These are phyloP conservation scores for Xylaria grammica DNA, from an alignment of 495 filamentous ascomycete species.

Conservation along the genomic window DNA sequence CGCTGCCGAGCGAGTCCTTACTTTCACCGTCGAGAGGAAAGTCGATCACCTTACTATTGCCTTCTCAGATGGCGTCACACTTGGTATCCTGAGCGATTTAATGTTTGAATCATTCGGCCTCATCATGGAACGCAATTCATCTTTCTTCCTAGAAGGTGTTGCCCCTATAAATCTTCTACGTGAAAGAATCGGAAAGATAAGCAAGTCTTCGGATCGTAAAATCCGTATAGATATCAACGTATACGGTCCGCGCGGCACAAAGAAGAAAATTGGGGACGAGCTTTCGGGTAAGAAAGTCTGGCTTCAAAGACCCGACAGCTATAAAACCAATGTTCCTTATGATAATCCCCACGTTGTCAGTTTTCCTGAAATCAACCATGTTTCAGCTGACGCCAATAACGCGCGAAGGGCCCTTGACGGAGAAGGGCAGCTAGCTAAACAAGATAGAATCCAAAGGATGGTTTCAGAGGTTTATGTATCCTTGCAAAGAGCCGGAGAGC, in stretches of 20 bases:
- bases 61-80: conserved; percentile 27
- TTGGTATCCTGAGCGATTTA: conserved; percentile 28
- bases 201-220: conserved; percentile 31
- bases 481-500: conserved; percentile 24
- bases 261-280: conserved; percentile 29
- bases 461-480: conserved; percentile 31
- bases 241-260: conserved; percentile 33
- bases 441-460: conserved; percentile 28
- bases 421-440: conserved; percentile 14
- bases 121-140: conserved; percentile 12
- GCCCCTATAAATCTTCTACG: conserved; percentile 20
- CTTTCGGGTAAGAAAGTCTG: conserved; percentile 39
- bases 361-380: conserved; percentile 28
- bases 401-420: not conserved
- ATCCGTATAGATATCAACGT: conserved; percentile 43
- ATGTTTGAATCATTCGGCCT: conserved; percentile 24
- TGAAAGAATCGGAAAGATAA: conserved; percentile 28
- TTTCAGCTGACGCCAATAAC: conserved; percentile 11
- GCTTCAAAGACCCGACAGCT: conserved; percentile 39
- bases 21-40: conserved; percentile 27
- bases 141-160: conserved; percentile 30
- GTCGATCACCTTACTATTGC: conserved; percentile 23
- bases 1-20: conserved; percentile 20
- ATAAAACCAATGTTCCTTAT: conserved; percentile 26
- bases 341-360: conserved; percentile 42